These are phyloP conservation scores for Leishmania aethiopica DNA, from an alignment of 208 protist species.

Conservation along the genomic window DNA sequence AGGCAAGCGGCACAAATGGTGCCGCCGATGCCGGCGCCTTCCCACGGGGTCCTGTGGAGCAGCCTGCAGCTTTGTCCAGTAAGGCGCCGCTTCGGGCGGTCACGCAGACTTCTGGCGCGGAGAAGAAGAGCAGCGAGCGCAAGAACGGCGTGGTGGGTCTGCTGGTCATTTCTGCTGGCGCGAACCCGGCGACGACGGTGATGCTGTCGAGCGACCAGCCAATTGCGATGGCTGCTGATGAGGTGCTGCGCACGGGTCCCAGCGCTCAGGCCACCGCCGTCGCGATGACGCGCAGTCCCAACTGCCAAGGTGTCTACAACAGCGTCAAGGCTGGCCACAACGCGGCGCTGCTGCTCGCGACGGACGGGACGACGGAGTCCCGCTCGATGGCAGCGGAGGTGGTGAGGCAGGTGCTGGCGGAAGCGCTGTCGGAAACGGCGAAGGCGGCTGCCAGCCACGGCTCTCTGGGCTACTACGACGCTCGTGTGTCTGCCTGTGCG, in stretches of 20 bases:
- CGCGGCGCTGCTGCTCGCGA: slow-evolving; percentile 37
- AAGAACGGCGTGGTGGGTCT: slow-evolving; percentile 6
- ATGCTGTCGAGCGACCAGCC: slow-evolving; percentile 16
- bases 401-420: slow-evolving; percentile 28
- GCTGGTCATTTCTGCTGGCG: slow-evolving; percentile 20
- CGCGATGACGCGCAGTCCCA: slow-evolving; percentile 4
- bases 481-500: slow-evolving; percentile 39
- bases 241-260: slow-evolving; percentile 21
- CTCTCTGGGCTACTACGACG: slow-evolving; percentile 44
- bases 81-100: not conserved
- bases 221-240: slow-evolving; percentile 10
- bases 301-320: slow-evolving; percentile 17
- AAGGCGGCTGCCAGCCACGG: slow-evolving; percentile 28
- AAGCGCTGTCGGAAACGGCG: slow-evolving; percentile 34
- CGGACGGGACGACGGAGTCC: slow-evolving; percentile 27
- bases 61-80: not conserved
- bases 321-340: slow-evolving; percentile 62
- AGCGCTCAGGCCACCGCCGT: slow-evolving; percentile 10
- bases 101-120: not conserved
- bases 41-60: not conserved
- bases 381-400: slow-evolving; percentile 22
- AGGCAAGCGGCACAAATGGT: not conserved
- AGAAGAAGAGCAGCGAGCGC: slow-evolving; percentile 2
- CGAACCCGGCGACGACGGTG: slow-evolving; percentile 1
- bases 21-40: not conserved